phyloP scores from a whole-genome alignment of 345 rosid genomes.

The Corchorus olitorius region DNA sequence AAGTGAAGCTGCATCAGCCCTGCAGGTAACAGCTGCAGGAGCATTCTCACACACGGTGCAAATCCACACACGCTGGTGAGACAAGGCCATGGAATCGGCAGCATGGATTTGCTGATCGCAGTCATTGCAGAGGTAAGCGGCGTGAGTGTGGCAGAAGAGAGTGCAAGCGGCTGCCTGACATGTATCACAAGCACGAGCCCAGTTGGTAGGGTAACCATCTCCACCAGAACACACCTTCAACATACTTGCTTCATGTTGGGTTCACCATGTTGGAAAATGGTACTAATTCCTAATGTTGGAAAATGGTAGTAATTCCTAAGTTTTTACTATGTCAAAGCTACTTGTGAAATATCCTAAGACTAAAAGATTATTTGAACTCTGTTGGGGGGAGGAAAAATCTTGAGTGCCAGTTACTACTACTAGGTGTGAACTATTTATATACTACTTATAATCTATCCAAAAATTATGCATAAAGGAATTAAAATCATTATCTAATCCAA shows the following conservation, averaged over 20 bases:
- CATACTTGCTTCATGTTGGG: conserved; percentile 25
- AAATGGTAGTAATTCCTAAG: not conserved
- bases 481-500: not conserved
- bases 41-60: conserved; percentile 33
- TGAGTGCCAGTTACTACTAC: not conserved
- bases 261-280: conserved; percentile 4
- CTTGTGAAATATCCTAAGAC: not conserved
- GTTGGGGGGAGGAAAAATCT: not conserved
- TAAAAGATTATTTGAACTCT: not conserved
- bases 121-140: conserved; percentile 30
- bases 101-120: conserved; percentile 34
- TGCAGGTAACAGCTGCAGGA: conserved; percentile 36
- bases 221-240: conserved; percentile 13
- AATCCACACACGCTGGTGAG: conserved; percentile 36
- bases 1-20: conserved; percentile 42
- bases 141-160: conserved; percentile 36
- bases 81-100: conserved; percentile 5
- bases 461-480: not conserved
- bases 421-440: not conserved
- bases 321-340: not conserved
- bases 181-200: conserved; percentile 27
- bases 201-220: conserved; percentile 23
- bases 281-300: not conserved
- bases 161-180: conserved; percentile 34
- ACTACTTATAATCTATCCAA: not conserved